phyloP scores from a whole-genome alignment of 2,329 filamentous ascomycete species.

The Zymoseptoria tritici region DNA sequence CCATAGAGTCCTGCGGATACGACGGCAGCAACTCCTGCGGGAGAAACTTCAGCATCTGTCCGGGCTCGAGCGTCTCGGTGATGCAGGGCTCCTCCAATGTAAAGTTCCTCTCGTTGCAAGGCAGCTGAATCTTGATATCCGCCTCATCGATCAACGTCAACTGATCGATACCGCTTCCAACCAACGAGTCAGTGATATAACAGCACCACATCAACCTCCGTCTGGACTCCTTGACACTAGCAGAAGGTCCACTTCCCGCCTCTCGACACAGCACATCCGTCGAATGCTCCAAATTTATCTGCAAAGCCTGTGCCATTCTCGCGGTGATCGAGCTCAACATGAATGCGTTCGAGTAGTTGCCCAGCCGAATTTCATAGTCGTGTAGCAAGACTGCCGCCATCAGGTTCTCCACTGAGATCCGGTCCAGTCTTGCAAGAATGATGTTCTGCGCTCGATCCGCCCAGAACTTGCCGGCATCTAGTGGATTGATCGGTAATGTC shows the following conservation, averaged over 20 bases:
- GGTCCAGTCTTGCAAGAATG: slow-evolving; percentile 16
- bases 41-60: slow-evolving; percentile 17
- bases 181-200: slow-evolving; percentile 19
- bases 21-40: slow-evolving; percentile 14
- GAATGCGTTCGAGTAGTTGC: slow-evolving; percentile 20
- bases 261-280: slow-evolving; percentile 19
- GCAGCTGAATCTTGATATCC: slow-evolving; percentile 22
- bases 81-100: slow-evolving; percentile 20
- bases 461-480: slow-evolving; percentile 20
- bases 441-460: slow-evolving; percentile 17
- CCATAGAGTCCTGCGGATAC: slow-evolving; percentile 21
- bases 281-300: slow-evolving; percentile 22
- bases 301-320: slow-evolving; percentile 20
- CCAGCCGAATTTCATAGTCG: slow-evolving; percentile 20
- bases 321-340: slow-evolving; percentile 21
- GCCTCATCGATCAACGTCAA: slow-evolving; percentile 19
- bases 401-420: slow-evolving; percentile 19
- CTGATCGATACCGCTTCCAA: slow-evolving; percentile 20
- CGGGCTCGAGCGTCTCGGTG: slow-evolving; percentile 18
- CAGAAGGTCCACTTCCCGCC: slow-evolving; percentile 14
- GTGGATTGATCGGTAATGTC: slow-evolving; percentile 12
- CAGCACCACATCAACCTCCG: slow-evolving; percentile 22
- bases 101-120: slow-evolving; percentile 21
- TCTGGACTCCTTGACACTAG: slow-evolving; percentile 21
- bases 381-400: slow-evolving; percentile 20